phyloP scores from a whole-genome alignment of 2,329 filamentous ascomycete species.

The Pseudocercospora cruenta region DNA sequence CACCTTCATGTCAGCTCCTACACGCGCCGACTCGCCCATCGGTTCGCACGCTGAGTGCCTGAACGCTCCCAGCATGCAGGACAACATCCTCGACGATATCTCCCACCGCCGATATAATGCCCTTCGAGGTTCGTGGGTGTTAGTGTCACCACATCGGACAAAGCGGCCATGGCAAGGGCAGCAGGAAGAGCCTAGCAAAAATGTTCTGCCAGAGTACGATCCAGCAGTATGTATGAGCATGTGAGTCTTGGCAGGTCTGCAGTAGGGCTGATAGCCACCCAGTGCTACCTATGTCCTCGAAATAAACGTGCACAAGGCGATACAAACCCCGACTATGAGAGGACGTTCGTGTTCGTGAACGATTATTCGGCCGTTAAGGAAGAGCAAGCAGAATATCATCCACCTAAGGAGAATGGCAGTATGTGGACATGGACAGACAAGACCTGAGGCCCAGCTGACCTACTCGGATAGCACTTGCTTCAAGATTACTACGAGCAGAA shows the following conservation, averaged over 20 bases:
- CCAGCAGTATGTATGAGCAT: slow-evolving; percentile 50
- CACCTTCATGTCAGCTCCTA: slow-evolving; percentile 19
- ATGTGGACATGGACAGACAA: slow-evolving; percentile 25
- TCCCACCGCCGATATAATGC: slow-evolving; percentile 94
- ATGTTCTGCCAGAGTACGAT: slow-evolving; percentile 75
- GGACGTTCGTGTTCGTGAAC: slow-evolving; percentile 93
- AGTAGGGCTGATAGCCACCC: slow-evolving; percentile 24
- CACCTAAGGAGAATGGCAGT: slow-evolving; percentile 55
- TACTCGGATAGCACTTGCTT: slow-evolving; percentile 63
- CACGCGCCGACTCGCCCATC: slow-evolving; percentile 23
- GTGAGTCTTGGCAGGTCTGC: neutral
- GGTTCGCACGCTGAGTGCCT: slow-evolving; percentile 14
- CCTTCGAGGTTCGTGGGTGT: slow-evolving; percentile 83
- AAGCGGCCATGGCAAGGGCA: slow-evolving; percentile 92
- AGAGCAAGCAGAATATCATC: slow-evolving; percentile 77
- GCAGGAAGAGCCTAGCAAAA: slow-evolving; percentile 52
- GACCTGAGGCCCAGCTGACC: neutral
- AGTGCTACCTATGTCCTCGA: slow-evolving; percentile 93
- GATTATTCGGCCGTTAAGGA: slow-evolving; percentile 98
- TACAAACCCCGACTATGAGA: slow-evolving; percentile 80
- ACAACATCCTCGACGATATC: slow-evolving; percentile 80
- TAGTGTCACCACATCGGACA: slow-evolving; percentile 93
- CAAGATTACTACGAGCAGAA: slow-evolving; percentile 77
- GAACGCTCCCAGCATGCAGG: slow-evolving; percentile 44
- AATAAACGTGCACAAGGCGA: slow-evolving; percentile 89